phyloP scores from a whole-genome alignment of 2,329 filamentous ascomycete species.

The Alternaria incomplexa region DNA sequence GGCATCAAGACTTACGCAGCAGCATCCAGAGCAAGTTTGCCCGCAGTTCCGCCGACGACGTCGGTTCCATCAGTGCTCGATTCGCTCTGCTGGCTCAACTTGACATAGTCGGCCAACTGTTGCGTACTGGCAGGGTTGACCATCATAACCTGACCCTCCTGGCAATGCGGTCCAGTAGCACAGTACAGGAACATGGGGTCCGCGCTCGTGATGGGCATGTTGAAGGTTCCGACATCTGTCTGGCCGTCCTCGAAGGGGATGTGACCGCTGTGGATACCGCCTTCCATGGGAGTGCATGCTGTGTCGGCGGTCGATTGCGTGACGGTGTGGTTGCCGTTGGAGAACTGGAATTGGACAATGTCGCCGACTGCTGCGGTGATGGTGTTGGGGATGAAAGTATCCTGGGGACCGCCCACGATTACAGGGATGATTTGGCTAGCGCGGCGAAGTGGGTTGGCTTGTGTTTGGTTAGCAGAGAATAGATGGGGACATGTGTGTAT shows the following conservation, averaged over 20 bases:
- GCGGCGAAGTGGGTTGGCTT: constrained; percentile 30
- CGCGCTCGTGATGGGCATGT: constrained; percentile 35
- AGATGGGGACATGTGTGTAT: not conserved
- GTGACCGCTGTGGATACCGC: constrained; percentile 38
- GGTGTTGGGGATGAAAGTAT: constrained; percentile 37
- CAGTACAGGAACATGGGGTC: constrained; percentile 43
- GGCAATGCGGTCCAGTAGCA: constrained; percentile 40
- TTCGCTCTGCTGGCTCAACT: constrained; percentile 28
- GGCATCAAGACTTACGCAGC: constrained; percentile 30
- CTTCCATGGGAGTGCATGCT: constrained; percentile 35
- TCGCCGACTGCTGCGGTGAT: constrained; percentile 37
- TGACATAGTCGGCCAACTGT: constrained; percentile 37
- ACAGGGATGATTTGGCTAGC: constrained; percentile 35
- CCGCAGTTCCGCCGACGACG: constrained; percentile 27
- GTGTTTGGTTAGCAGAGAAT: not conserved
- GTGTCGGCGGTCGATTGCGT: constrained; percentile 34
- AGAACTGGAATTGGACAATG: constrained; percentile 41
- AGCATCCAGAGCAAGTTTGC: constrained; percentile 27
- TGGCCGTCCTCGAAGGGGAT: constrained; percentile 40
- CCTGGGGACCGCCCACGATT: constrained; percentile 39
- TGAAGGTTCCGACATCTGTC: constrained; percentile 40
- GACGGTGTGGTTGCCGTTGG: constrained; percentile 42
- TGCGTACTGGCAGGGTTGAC: constrained; percentile 29
- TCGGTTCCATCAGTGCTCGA: constrained; percentile 30
- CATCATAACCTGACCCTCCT: constrained; percentile 38